phyloP scores from a whole-genome alignment of 768 basidiomycete species.

The Mycena metata region DNA sequence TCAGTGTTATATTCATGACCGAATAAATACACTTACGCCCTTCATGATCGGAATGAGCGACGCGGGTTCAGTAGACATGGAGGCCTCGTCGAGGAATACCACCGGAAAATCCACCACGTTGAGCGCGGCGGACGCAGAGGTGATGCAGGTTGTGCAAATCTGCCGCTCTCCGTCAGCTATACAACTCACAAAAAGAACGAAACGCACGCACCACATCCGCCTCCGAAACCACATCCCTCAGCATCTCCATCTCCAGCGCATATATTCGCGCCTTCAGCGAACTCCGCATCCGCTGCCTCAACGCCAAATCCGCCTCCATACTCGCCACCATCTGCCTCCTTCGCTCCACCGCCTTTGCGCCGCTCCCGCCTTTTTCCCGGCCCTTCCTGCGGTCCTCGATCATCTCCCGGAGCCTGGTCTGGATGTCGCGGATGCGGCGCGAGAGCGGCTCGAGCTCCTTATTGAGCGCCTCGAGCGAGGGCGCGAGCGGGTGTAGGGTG shows the following conservation, averaged over 20 bases:
- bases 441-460: conserved; percentile 53
- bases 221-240: conserved; percentile 69
- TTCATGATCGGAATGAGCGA: conserved; percentile 94
- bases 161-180: conserved; percentile 43
- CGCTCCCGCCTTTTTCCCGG: conserved; percentile 11
- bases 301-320: conserved; percentile 40
- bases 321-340: conserved; percentile 13
- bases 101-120: conserved; percentile 89
- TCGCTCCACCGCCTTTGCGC: conserved; percentile 12
- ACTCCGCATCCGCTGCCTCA: conserved; percentile 44
- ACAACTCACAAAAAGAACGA: conserved; percentile 12
- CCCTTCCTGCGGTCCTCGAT: conserved; percentile 48
- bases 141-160: conserved; percentile 92
- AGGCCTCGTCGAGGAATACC: conserved; percentile 95
- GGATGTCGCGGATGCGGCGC: conserved; percentile 44
- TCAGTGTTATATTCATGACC: conserved; percentile 23
- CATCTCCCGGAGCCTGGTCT: conserved; percentile 41
- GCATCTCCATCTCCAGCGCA: conserved; percentile 71
- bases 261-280: conserved; percentile 60
- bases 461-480: conserved; percentile 56
- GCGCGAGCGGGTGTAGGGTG: conserved; percentile 68
- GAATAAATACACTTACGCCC: conserved; percentile 72
- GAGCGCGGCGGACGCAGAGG: conserved; percentile 75
- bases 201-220: conserved; percentile 74
- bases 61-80: conserved; percentile 96